Evolutionary conservation across 2,329 filamentous ascomycete genomes (phyloP), one percentile per base, ranked within the genome.

Genomic region (Geosmithia putterillii): DNA sequence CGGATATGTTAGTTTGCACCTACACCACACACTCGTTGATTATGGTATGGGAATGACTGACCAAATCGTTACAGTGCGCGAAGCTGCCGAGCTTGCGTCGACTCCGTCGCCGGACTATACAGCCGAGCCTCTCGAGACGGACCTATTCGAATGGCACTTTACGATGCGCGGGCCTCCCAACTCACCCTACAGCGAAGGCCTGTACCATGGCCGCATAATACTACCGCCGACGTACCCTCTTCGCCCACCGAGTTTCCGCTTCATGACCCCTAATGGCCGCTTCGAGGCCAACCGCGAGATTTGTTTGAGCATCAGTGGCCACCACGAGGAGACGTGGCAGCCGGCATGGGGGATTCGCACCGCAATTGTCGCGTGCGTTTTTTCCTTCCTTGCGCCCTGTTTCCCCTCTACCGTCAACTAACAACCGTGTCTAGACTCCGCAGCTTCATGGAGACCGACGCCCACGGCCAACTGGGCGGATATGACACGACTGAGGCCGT

Each of bases 121-220:
- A 52, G 92, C 90, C 36, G 72, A 81, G 4, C 92, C 92, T 0
- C 77, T 90, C 48, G 90, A 96, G 58, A 72, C 78, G 25, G 88
- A 96, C 63, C 80, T 98, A 43, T 95, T 95, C 65, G 89, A 96
- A 65, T 98, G 92, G 92, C 92, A 98, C 69, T 98, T 96, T 66
- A 98, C 92, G 0, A 73, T 98, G n/a, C 79, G 83, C 42, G 92
- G 92, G 0, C 89, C 90, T 0, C 90, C 90, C 0, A 70, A 76
- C 25, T 89, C 87, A 0, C 77, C 81, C 34, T 95, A 89, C 65
- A 77, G 79, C 38, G 68, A 72, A 25, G 92, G 92, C 40, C 76
- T 95, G 55, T 98, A 96, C 68, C 92, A 98, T 64, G 92, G 92
- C 45, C 87, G 90, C 56, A 96, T 98, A 59, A 76, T 89, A 35